A percentile compares a stretch with the other conserved stretches of the same genome.
These are phyloP conservation scores for Wickerhamiella pararugosa DNA, from an alignment of 1,139 yeast genomes.

Conservation along the genomic window DNA sequence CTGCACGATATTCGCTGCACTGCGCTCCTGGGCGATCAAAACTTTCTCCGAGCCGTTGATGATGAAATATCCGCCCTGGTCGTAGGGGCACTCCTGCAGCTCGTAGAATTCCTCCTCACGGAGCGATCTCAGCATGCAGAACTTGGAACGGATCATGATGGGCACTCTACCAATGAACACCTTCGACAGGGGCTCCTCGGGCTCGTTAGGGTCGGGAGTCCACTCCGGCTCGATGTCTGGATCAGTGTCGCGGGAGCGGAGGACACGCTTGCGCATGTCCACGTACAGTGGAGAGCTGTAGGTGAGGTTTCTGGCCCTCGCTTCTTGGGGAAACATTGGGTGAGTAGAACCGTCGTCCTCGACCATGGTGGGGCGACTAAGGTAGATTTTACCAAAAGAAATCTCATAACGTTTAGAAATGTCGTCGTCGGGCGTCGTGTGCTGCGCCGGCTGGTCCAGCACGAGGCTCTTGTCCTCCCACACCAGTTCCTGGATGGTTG, in stretches of 20 bases:
- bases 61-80: slow-evolving; percentile 98
- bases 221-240: slow-evolving; percentile 39
- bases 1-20: slow-evolving; percentile 96
- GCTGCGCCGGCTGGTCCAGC: slow-evolving; percentile 96
- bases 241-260: slow-evolving; percentile 66
- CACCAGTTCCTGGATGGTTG: slow-evolving; percentile 91
- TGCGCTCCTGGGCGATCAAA: slow-evolving; percentile 93
- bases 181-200: slow-evolving; percentile 45
- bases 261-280: slow-evolving; percentile 84
- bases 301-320: slow-evolving; percentile 86
- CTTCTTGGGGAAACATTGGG: slow-evolving; percentile 97
- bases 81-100: slow-evolving; percentile 95
- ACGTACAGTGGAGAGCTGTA: slow-evolving; percentile 93
- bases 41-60: slow-evolving; percentile 98
- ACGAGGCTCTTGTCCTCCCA: slow-evolving; percentile 92
- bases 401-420: slow-evolving; percentile 87
- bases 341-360: slow-evolving; percentile 99
- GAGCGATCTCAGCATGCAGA: slow-evolving; percentile 82
- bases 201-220: slow-evolving; percentile 42
- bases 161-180: slow-evolving; percentile 95
- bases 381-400: slow-evolving; percentile 88
- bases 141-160: slow-evolving; percentile 91
- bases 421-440: slow-evolving; percentile 78
- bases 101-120: slow-evolving; percentile 93
- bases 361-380: slow-evolving; percentile 94